A percentile compares a stretch with the other conserved stretches of the same genome.
Conservation (phyloP, 192 early-diverging fungal species). For the Coemansia erecta region DNA sequence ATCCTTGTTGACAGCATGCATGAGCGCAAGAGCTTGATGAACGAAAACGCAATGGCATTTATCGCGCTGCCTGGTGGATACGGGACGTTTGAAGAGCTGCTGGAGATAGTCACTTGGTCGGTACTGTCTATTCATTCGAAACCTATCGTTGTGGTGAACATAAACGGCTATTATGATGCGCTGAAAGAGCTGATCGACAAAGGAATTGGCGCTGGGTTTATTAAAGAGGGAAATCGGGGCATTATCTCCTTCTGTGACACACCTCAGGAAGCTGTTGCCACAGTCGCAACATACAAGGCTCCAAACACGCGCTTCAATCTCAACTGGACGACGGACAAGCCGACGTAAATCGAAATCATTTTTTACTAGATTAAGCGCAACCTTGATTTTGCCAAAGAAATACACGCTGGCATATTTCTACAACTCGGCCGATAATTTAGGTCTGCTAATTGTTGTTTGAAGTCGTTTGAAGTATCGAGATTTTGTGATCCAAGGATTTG, state of each 20-base stretch:
- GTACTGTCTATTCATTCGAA: constrained; percentile 78
- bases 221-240: constrained; percentile 48
- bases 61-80: constrained; percentile 84
- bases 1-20: constrained; percentile 82
- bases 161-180: constrained; percentile 71
- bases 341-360: neutral
- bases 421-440: no score
- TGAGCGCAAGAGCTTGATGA: constrained; percentile 74
- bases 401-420: no score
- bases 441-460: no score
- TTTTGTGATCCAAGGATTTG: no score
- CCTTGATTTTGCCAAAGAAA: no score
- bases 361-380: no score
- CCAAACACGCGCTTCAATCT: constrained; percentile 53
- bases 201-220: constrained; percentile 65
- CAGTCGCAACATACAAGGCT: constrained; percentile 54
- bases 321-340: constrained; percentile 46
- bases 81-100: constrained; percentile 85
- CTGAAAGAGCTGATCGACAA: constrained; percentile 64
- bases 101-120: constrained; percentile 80
- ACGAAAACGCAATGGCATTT: constrained; percentile 66
- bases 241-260: constrained; percentile 62
- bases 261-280: constrained; percentile 56
- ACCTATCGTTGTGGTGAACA: constrained; percentile 78
- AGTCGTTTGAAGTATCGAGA: no score